Base-by-base conservation (phyloP, 164 flowering plant genomes). In the Umbilicus rupestris region DNA sequence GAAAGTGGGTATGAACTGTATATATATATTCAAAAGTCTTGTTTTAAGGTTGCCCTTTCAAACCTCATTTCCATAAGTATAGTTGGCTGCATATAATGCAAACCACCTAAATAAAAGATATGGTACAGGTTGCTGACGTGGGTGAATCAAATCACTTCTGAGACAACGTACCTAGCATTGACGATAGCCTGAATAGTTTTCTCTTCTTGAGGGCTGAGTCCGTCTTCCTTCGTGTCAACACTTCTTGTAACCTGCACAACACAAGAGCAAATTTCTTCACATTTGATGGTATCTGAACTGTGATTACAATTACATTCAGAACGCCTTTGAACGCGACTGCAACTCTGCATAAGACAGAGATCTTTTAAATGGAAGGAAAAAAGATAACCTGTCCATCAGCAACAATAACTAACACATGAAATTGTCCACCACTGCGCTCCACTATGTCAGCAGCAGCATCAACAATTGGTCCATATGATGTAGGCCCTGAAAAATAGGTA, bases 371-470 rank as follows among this genome's bases (percentile, higher is more conserved):
- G 68, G 16, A 29, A 45, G 29, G 58, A 47, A 29, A 33, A 31
- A n/a, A 64, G 30, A 41, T 2, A 10, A 86, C 92, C 88, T 86
- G 96, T 42, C 91, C 91, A 76, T 88, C 91, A 26, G 91, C 91
- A 63, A 88, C 70, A 22, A 88, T 88, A 39, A 88, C 80, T 71
- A 88, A 68, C 20, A 88, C 83, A 80, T 88, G 95, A 70, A 67
- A 86, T 57, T 83, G 90, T 39, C 96, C 96, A 28, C 81, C 80
- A 72, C 72, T 80, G 62, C 67, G 80, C 73, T 89, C 90, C 69
- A 89, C 96, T 65, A 85, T 82, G 70, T 84, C 87, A 0, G 87
- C 62, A 39, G 92, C 89, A 69, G 90, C 87, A 62, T 87, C 89
- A 68, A 89, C 71, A 2, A 87, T 76, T 5, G 96, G 92, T 68